Percentiles rank a stretch among this genome's conserved stretches.
These are phyloP conservation scores for Fusarium tanahbumbuense DNA, from an alignment of 2,329 filamentous ascomycete genomes.

Conservation along the genomic window DNA sequence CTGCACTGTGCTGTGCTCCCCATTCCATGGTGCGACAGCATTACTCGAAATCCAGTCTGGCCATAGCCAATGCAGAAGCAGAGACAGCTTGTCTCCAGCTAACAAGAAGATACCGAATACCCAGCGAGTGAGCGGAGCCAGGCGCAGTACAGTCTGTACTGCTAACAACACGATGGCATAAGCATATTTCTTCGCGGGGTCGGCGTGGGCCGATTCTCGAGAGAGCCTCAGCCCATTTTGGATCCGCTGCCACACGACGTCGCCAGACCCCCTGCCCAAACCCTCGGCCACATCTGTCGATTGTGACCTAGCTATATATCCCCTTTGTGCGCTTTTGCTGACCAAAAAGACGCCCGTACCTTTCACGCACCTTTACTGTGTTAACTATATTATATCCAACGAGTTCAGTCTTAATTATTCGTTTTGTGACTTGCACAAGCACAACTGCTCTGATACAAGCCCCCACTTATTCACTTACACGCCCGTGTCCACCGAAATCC, in stretches of 20 bases:
- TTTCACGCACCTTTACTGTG: slow-evolving; percentile 30
- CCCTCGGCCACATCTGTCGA: slow-evolving; percentile 48
- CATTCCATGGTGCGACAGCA: slow-evolving; percentile 28
- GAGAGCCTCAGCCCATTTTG: slow-evolving; percentile 52
- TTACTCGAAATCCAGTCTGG: slow-evolving; percentile 30
- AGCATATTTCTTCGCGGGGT: slow-evolving; percentile 49
- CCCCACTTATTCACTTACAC: slow-evolving; percentile 37
- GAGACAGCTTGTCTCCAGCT: slow-evolving; percentile 3
- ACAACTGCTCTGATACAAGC: slow-evolving; percentile 14
- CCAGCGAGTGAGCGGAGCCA: not conserved
- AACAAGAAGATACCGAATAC: not conserved
- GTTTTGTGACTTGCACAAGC: slow-evolving; percentile 25
- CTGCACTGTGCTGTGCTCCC: not conserved
- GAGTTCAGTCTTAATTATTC: slow-evolving; percentile 21
- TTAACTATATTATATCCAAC: slow-evolving; percentile 32
- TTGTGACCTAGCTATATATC: slow-evolving; percentile 49
- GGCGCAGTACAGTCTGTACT: slow-evolving; percentile 2
- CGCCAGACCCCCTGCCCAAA: slow-evolving; percentile 48
- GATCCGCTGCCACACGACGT: slow-evolving; percentile 51
- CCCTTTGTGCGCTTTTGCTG: slow-evolving; percentile 42
- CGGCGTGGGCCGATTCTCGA: slow-evolving; percentile 53
- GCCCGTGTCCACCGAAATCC: slow-evolving; percentile 17
- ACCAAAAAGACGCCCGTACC: slow-evolving; percentile 16
- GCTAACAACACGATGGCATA: slow-evolving; percentile 39
- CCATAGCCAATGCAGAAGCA: slow-evolving; percentile 27